A percentile compares a stretch with the other conserved stretches of the same genome.
phyloP scores from a whole-genome alignment of 306 rosid genomes.

The Oxytropis ochrocephala region DNA sequence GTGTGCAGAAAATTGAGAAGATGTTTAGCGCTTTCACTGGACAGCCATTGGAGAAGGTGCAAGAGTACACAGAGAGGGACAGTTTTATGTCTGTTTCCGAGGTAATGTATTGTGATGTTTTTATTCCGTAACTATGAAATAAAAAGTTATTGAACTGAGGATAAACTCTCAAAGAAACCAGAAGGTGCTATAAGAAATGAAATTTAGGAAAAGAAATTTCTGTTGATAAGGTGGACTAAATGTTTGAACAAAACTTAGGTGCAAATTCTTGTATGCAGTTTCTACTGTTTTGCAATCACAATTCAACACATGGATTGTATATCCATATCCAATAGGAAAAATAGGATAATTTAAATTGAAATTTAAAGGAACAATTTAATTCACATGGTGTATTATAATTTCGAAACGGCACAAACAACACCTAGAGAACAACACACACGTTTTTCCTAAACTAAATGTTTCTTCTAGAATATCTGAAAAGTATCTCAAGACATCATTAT shows the following conservation, averaged over 20 bases:
- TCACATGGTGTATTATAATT: too few species aligned
- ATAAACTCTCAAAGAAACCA: not conserved
- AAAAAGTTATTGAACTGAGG: not conserved
- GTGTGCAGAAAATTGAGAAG: slow-evolving; percentile 80
- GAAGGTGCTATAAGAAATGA: not conserved
- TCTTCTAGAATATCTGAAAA: not conserved
- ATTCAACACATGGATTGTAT: too few species aligned
- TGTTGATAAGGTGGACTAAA: not conserved
- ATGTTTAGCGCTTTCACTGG: slow-evolving; percentile 91
- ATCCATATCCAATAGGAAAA: too few species aligned
- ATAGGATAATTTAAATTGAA: too few species aligned
- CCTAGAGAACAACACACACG: too few species aligned
- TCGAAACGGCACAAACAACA: too few species aligned
- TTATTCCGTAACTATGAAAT: not conserved
- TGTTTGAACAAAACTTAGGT: not conserved
- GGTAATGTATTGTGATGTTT: slow-evolving; percentile 47
- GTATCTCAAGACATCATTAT: not conserved
- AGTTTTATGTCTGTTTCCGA: slow-evolving; percentile 82
- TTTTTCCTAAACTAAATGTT: too few species aligned
- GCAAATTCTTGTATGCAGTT: too few species aligned
- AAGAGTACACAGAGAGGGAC: slow-evolving; percentile 87
- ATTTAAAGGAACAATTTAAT: too few species aligned
- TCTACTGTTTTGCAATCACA: too few species aligned
- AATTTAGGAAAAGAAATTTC: not conserved
- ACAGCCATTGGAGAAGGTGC: slow-evolving; percentile 80